Base-by-base conservation (phyloP, 805 yeast species). In the Kodamaea nitidulidarum region DNA sequence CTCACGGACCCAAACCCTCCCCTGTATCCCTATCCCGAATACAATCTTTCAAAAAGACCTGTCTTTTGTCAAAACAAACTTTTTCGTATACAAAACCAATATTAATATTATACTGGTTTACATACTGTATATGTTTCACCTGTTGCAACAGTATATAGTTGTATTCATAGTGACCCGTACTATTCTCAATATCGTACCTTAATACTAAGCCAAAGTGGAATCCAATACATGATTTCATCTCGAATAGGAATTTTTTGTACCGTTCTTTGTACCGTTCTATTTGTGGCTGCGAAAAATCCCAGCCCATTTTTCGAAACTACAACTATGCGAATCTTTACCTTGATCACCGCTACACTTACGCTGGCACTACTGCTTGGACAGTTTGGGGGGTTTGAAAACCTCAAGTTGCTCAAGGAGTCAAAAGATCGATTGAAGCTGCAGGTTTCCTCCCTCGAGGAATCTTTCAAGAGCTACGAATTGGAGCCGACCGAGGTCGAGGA, bases 401-500 rank as follows among this genome's bases (percentile, higher is more conserved):
- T 16, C 15, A 17, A 15, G 32, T 9, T n/a, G 4, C 32, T 30
- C 32, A 30, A 30, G 32, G 32, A 30, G 20, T 30, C 32, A 4
- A 15, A 12, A 10, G 11, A 7, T 4, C 20, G 21, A 4, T 30
- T 30, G 21, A 17, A 30, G 9, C 3, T 4, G 15, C 21, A 30
- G 11, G 12, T 30, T 10, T 15, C 32, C 12, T 30, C 32, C 4
- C 32, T 30, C 15, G 21, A 14, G 6, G 4, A 12, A 11, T 30
- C 21, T 4, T 30, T 30, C 18, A 30, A 30, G 14, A 11, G 21
- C 32, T 30, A 30, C 21, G 4, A 17, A 4, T 5, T 7, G n/a
- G 9, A 30, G 12, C 7, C 12, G 6, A 16, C 10, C 5, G 21
- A 30, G 14, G 21, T 21, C n/a, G 47, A 56, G 15, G 55, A 56